Conservation (phyloP, 192 early-diverging fungal species). For the Mortierella antarctica region DNA sequence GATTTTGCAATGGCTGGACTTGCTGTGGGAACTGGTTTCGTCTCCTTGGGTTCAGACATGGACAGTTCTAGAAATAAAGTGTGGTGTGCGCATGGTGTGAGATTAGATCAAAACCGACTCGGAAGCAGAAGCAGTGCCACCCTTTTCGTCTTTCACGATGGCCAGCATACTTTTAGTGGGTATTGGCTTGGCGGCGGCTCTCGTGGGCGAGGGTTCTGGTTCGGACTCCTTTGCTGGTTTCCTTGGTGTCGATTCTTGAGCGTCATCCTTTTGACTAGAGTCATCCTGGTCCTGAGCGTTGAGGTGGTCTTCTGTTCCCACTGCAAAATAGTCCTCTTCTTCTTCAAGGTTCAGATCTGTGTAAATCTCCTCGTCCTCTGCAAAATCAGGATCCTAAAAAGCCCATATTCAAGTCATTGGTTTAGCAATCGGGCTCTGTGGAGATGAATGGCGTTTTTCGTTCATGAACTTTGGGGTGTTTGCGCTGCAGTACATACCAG, state of each 20-base stretch:
- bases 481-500: conserved; percentile 52
- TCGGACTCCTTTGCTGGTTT: conserved; percentile 60
- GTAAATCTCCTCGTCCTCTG: conserved; percentile 94
- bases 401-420: conserved; percentile 51
- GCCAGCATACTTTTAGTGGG: conserved; percentile 40
- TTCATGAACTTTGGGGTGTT: not conserved
- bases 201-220: conserved; percentile 36
- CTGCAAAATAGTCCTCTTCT: conserved; percentile 84
- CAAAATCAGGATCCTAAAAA: conserved; percentile 83
- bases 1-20: conserved; percentile 14
- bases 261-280: conserved; percentile 2
- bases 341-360: conserved; percentile 94
- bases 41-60: conserved; percentile 48
- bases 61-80: conserved; percentile 20
- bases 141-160: not conserved
- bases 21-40: conserved; percentile 33
- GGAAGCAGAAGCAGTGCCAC: not conserved
- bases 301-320: conserved; percentile 76
- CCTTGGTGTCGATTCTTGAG: conserved; percentile 19
- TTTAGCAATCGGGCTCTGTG: not conserved
- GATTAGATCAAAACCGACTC: not conserved
- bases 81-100: not conserved
- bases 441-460: not conserved
- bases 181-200: conserved; percentile 16
- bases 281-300: conserved; percentile 31